Base-by-base conservation (phyloP, 169 alveolate species). In the Plasmodium gonderi region DNA sequence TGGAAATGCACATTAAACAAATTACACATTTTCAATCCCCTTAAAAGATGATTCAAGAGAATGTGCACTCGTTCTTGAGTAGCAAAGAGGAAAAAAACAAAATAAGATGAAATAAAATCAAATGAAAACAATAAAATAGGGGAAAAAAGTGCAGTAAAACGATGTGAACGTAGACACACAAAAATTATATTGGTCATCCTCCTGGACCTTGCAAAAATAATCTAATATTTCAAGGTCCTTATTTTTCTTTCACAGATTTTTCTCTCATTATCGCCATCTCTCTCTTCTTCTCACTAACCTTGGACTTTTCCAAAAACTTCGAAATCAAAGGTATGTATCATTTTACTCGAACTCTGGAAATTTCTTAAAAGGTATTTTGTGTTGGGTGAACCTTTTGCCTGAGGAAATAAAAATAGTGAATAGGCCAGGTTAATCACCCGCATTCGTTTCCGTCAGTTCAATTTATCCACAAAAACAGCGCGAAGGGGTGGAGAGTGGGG, bases 251-350 rank as follows among this genome's bases (percentile, higher is more conserved):
- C 1, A 0, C 11, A 44, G 40, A n/a, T 36, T 54, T 31, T 33
- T 29, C 33, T 80, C 12, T 68, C 38, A 36, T 49, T 64, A n/a
- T n/a, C n/a, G n/a, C n/a, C 51, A 40, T 11, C 31, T 60, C 44
- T 49, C 4, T 51, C 1, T 17, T 17, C 47, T 40, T 31, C 29
- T 14, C 2, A 20, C 92, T 4, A 51, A 85, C 92, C 92, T 85
- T 85, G 92, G 65, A 85, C 92, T 45, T 85, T 85, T 72, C 92
- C 92, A 45, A 85, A 85, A 31, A 85, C 92, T 74, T 85, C 92
- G 67, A 85, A 85, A 85, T 85, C 92, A 23, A 85, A 85, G 11
- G 83, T 20, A 75, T 85, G 38, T 85, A 85, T 85, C 92, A 85
- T 85, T 74, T 85, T 85, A 74, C 54, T 72, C 17, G 65, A 85